Evolutionary conservation across 495 filamentous ascomycete species (phyloP), one percentile per base, ranked within the genome.

Genomic region (Sordaria brevicollis): DNA sequence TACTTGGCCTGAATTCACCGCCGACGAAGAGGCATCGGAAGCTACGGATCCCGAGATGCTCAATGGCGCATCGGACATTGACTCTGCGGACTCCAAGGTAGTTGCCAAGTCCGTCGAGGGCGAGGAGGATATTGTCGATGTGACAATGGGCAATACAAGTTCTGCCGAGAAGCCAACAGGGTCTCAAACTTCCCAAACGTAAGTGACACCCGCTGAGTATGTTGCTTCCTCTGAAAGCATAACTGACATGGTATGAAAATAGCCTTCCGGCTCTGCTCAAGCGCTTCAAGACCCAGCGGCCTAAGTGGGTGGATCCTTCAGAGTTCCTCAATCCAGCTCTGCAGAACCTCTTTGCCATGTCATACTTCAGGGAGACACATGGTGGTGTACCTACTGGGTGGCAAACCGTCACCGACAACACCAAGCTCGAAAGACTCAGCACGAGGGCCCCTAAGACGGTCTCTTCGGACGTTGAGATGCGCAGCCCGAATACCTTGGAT

Each of bases 41-140:
- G 80, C 70, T 37, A 81, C 80, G 66, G 92, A 92, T 71, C 86
- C 88, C 0, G 93, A 96, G 73, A 85, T 90, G 15, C 86, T 93
- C 34, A 82, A 92, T 7, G 89, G 86, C 33, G 86, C 88, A 37
- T 93, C 93, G 25, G 93, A 95, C 77, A 88, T 85, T 2, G 87
- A 91, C 69, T 91, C 87, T 15, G 84, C 89, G 3, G 91, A 91
- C 71, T 85, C 87, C 7, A 89, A 89, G 72, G 83, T 96, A 65
- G 85, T 91, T 71, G 89, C 91, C 25, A 83, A 81, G 67, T 97
- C 93, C 8, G 88, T 97, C 11, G 90, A 93, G 72, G 93, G 92
- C 5, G 94, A 97, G 77, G 93, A 97, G 72, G 92, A 91, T 66
- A 88, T 97, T 71, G 92, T 98, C 4, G 91, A 97, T 76, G 89